phyloP scores from a whole-genome alignment of 1,139 yeast genomes.

The Chernovozyma aurita region DNA sequence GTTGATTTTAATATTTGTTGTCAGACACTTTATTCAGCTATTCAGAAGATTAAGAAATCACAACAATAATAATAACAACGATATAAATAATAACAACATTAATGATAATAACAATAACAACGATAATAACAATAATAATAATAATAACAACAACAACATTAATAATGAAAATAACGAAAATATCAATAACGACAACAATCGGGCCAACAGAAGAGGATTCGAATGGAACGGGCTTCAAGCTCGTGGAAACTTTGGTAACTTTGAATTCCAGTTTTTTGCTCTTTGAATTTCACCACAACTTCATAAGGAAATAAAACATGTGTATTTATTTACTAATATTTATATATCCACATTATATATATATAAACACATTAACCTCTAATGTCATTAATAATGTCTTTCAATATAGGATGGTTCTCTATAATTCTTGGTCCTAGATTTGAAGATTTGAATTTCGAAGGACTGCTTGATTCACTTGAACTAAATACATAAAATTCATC shows the following conservation, averaged over 20 bases:
- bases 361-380: constrained; percentile 4
- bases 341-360: too few species aligned
- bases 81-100: constrained; percentile 9
- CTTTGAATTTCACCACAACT: too few species aligned
- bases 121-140: constrained; percentile 7
- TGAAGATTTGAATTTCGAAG: neutral
- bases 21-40: constrained; percentile 27
- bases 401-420: constrained; percentile 17
- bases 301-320: too few species aligned
- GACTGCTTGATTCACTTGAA: constrained; percentile 1
- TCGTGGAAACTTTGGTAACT: constrained; percentile 22
- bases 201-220: constrained; percentile 7
- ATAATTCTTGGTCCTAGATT: constrained; percentile 10
- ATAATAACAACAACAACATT: neutral
- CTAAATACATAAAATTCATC: constrained; percentile 28
- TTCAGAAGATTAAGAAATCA: constrained; percentile 21
- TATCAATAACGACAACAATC: constrained; percentile 3
- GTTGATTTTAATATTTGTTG: constrained; percentile 20
- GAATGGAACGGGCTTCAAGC: constrained; percentile 17
- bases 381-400: constrained; percentile 21
- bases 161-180: constrained; percentile 9
- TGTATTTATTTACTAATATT: too few species aligned
- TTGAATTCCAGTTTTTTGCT: constrained; percentile 39
- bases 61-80: constrained; percentile 7
- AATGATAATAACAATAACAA: constrained; percentile 5